Evolutionary conservation across 176 grass and related monocot genomes (phyloP), one percentile per base, ranked within the genome.

Genomic region (Microstegium vimineum): DNA sequence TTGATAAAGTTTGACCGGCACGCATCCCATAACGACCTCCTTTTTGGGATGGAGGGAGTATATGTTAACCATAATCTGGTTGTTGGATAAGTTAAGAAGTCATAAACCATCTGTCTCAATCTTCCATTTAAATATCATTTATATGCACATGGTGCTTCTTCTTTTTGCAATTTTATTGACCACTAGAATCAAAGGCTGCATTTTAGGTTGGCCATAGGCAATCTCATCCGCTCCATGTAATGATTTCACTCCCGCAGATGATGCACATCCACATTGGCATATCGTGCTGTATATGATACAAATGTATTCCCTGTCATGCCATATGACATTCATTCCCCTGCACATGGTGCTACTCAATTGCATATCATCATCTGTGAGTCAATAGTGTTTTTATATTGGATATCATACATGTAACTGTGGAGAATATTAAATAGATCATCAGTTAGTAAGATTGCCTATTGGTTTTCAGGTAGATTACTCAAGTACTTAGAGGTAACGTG

Each of bases 271-370:
- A 76, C 78, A 35, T 56, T 56, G 70, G 41, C 25, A 51, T 28
- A 57, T 76, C 69, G 4, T 81, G 71, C 14, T 78, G 60, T 40
- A 49, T 66, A 22, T 7, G n/a, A 17, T 22, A 32, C 26, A 27
- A 68, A 69, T 49, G 60, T 47, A 73, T 77, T 82, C 67, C 37
- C 68, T 90, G 73, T 90, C 73, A n/a, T 27, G 57, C 38, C 83
- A 83, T 78, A 27, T 86, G 73, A 22, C 66, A 59, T 59, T 26
- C 78, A 74, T 45, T 54, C 38, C 74, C 60, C 20, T 73, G 85
- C 83, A 86, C 28, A 79, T 82, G 83, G 66, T 61, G 27, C 79
- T 86, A 79, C 88, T 86, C 28, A 45, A 86, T 37, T 73, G 57
- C 28, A 13, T 25, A 64, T 69, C 70, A 76, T 72, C 64, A 77